These are phyloP conservation scores for Rhinocladiella mackenziei DNA, from an alignment of 2,329 filamentous ascomycete genomes.

Conservation along the genomic window DNA sequence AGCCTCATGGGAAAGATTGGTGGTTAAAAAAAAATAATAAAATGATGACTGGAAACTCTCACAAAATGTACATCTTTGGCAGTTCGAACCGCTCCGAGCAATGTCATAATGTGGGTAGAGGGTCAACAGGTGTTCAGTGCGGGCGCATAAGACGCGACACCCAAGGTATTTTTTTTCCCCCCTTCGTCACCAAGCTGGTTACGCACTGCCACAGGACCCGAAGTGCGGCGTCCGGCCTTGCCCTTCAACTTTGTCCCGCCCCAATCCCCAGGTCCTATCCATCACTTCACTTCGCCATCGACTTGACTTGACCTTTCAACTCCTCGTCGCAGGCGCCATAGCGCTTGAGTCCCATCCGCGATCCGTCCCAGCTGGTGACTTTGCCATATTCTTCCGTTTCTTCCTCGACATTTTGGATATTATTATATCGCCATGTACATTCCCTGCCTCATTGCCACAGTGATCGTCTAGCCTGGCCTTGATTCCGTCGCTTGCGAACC, in stretches of 20 bases:
- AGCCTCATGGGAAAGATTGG: no score
- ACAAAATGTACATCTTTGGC: no score
- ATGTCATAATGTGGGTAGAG: no score
- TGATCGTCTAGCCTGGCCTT: background rate
- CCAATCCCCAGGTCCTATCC: background rate
- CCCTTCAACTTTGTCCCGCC: slow-evolving; percentile 1
- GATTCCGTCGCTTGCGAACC: background rate
- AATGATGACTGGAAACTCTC: no score
- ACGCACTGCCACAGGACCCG: no score
- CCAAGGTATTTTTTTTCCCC: no score
- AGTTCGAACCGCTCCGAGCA: no score
- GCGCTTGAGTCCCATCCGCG: slow-evolving; percentile 31
- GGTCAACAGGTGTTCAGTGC: no score
- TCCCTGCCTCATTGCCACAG: slow-evolving; percentile 8
- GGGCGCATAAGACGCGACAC: no score
- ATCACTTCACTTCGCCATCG: background rate
- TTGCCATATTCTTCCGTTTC: slow-evolving; percentile 10
- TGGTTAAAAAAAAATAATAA: no score
- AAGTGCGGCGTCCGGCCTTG: background rate
- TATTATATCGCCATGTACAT: slow-evolving; percentile 14
- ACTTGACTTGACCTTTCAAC: slow-evolving; percentile 4
- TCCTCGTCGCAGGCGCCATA: slow-evolving; percentile 4
- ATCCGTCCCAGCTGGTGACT: slow-evolving; percentile 3
- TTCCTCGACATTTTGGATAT: slow-evolving; percentile 26
- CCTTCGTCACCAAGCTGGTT: no score